A percentile compares a stretch with the other conserved stretches of the same genome.
Evolutionary conservation across 1,284 basidiomycete species (phyloP).

Genomic region (Cryptococcus jaspeensis): DNA sequence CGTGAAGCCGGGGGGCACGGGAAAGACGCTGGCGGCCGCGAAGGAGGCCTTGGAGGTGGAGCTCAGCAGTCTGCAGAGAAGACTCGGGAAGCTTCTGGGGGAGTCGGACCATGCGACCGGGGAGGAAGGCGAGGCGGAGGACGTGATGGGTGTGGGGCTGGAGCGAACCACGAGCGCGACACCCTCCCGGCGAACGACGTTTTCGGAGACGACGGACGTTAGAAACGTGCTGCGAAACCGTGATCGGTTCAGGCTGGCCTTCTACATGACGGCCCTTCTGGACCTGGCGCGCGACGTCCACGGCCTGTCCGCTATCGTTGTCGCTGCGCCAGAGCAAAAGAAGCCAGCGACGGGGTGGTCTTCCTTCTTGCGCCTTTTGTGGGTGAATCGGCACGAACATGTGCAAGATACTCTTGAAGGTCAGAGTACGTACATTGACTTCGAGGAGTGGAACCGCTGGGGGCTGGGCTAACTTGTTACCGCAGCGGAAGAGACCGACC

Average conservation of each 20-base stretch:
- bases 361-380: constrained; percentile 6
- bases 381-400: constrained; percentile 6
- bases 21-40: constrained; percentile 4
- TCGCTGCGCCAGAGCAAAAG: constrained; percentile 5
- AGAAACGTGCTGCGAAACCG: constrained; percentile 25
- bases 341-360: constrained; percentile 9
- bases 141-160: no score
- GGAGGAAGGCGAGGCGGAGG: background rate
- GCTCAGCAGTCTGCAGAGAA: constrained; percentile 5
- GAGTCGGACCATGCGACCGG: background rate
- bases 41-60: constrained; percentile 10
- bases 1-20: background rate
- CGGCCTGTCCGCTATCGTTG: constrained; percentile 18
- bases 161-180: no score
- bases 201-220: constrained; percentile 12
- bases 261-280: constrained; percentile 46
- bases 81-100: constrained; percentile 9
- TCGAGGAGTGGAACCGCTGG: background rate
- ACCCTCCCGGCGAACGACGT: background rate
- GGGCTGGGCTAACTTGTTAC: background rate
- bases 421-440: background rate
- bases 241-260: constrained; percentile 44
- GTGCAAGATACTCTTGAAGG: background rate
- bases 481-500: constrained; percentile 8
- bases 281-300: constrained; percentile 41